Percentiles rank a stretch among this genome's conserved stretches.
Evolutionary conservation across 495 filamentous ascomycete genomes (phyloP).

Genomic region (Penicillium ucsense): DNA sequence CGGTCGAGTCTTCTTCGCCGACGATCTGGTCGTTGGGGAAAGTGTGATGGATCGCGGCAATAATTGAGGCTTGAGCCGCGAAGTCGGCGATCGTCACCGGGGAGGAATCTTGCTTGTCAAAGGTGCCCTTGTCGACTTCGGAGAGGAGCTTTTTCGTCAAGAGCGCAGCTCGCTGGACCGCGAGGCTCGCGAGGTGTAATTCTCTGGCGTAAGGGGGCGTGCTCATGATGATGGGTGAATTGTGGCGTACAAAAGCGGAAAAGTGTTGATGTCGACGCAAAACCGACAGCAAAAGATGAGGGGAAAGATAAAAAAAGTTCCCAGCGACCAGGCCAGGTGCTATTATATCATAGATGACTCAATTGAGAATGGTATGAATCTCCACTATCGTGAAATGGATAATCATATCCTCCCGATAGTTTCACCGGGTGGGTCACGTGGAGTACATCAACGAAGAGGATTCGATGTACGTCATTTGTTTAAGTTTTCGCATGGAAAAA

Average conservation of each 20-base stretch:
- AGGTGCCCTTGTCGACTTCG: constrained; percentile 34
- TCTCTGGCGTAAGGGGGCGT: constrained; percentile 34
- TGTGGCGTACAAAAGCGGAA: background rate
- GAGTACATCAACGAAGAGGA: background rate
- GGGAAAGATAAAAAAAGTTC: background rate
- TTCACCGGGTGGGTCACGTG: constrained; percentile 2
- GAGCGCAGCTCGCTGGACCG: constrained; percentile 45
- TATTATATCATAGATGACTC: background rate
- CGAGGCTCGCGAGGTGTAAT: constrained; percentile 38
- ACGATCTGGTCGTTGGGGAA: constrained; percentile 53
- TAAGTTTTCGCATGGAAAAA: background rate
- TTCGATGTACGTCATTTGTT: background rate
- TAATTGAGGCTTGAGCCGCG: constrained; percentile 54
- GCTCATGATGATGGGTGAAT: constrained; percentile 9
- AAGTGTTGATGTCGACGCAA: background rate
- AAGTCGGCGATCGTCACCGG: constrained; percentile 63
- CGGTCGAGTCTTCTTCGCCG: constrained; percentile 50
- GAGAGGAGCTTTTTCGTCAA: constrained; percentile 42
- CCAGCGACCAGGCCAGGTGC: background rate
- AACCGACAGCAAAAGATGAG: background rate
- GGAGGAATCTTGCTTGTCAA: constrained; percentile 50
- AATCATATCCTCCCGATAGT: background rate
- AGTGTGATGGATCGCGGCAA: constrained; percentile 39
- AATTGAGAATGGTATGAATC: background rate
- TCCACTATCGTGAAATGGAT: background rate